Conservation (phyloP, 257 asterid genomes). For the Agastache rugosa region DNA sequence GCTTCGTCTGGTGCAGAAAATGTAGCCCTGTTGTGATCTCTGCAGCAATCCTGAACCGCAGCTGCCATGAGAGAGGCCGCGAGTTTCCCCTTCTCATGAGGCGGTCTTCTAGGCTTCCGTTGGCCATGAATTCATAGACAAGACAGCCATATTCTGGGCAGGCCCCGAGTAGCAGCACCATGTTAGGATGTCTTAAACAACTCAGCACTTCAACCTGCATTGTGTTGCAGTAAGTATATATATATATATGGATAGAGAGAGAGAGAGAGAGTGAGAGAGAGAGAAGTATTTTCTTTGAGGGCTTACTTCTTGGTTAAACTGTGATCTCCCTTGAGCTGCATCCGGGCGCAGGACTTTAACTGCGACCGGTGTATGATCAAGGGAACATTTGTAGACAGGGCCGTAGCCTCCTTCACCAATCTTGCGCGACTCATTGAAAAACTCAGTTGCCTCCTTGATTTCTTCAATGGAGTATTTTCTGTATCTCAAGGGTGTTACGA, state of each 20-base stretch:
- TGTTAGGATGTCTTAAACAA: constrained; percentile 85
- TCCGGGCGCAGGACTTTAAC: constrained; percentile 87
- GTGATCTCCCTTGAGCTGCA: constrained; percentile 88
- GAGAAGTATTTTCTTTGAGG: neutral
- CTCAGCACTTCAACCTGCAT: constrained; percentile 82
- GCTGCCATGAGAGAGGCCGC: constrained; percentile 75
- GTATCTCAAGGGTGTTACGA: constrained; percentile 47
- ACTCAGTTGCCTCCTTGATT: constrained; percentile 75
- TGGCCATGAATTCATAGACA: constrained; percentile 83
- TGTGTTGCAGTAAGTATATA: neutral
- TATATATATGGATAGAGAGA: neutral
- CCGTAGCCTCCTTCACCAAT: constrained; percentile 98
- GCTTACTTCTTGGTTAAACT: constrained; percentile 83
- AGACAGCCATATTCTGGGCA: constrained; percentile 90
- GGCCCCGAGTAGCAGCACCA: constrained; percentile 89
- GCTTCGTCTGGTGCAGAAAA: constrained; percentile 89
- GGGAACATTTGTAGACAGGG: constrained; percentile 82
- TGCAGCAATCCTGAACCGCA: constrained; percentile 77
- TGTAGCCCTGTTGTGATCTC: constrained; percentile 80
- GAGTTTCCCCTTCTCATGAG: constrained; percentile 56
- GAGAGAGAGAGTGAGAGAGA: neutral
- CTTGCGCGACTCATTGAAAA: constrained; percentile 56
- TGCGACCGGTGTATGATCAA: constrained; percentile 88
- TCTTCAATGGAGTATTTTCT: constrained; percentile 76
- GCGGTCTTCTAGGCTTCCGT: constrained; percentile 86